These are phyloP conservation scores for Ustilago nuda DNA, from an alignment of 1,284 basidiomycete genomes.

Conservation along the genomic window DNA sequence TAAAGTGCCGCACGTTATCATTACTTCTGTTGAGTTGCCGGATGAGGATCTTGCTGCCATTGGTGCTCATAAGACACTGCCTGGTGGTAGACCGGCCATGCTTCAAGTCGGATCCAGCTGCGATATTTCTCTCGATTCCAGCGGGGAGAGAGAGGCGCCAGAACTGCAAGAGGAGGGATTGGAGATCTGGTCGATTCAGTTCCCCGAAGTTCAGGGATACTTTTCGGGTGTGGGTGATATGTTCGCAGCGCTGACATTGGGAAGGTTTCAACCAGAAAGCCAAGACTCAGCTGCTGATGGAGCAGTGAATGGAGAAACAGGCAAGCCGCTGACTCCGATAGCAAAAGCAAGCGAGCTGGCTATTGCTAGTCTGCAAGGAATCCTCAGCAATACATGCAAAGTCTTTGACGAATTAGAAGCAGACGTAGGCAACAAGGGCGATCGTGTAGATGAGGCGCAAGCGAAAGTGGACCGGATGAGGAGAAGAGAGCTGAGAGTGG, in stretches of 20 bases:
- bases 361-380: constrained; percentile 84
- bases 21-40: constrained; percentile 80
- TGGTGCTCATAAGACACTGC: constrained; percentile 36
- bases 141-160: constrained; percentile 23
- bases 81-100: constrained; percentile 57
- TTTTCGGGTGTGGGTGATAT: constrained; percentile 97
- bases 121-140: constrained; percentile 39
- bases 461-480: constrained; percentile 60
- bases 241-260: constrained; percentile 91
- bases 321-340: constrained; percentile 73
- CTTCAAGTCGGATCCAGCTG: constrained; percentile 68
- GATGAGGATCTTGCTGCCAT: constrained; percentile 49
- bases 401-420: constrained; percentile 42
- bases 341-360: constrained; percentile 73
- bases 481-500: constrained; percentile 60
- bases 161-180: constrained; percentile 8
- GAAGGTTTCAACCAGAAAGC: constrained; percentile 75
- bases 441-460: constrained; percentile 41
- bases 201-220: constrained; percentile 87
- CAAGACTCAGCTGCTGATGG: not conserved
- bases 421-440: not conserved
- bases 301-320: constrained; percentile 10
- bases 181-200: constrained; percentile 75
- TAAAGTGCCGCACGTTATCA: constrained; percentile 84
- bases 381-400: constrained; percentile 72